Base-by-base conservation (phyloP, 2,329 filamentous ascomycete genomes). In the Hirsutella thompsonii region DNA sequence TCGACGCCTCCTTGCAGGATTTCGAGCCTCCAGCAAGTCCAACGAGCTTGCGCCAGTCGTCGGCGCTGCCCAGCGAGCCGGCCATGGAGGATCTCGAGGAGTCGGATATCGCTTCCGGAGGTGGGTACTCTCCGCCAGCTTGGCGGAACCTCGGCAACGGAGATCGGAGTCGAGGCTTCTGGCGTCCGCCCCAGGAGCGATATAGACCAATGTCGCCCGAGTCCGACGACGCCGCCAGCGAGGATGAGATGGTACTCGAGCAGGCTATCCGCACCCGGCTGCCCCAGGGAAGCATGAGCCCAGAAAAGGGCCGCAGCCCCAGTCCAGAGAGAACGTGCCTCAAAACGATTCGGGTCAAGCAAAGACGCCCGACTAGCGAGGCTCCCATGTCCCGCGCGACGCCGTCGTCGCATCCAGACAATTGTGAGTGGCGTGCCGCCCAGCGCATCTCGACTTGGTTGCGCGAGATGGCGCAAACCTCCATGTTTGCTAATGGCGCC, bases 131-230 rank as follows among this genome's bases (percentile, higher is more conserved):
- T 53, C 74, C 74, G 42, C 74, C 74, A 47, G 74, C 74, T 37
- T 78, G 74, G 74, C 67, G 70, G 54, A 71, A 72, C 49, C 70
- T 76, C 59, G 69, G 66, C 63, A 76, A 75, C 67, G 74, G 72
- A 51, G 66, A 68, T 49, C 66, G 69, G 54, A 74, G 67, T 57
- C 72, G 65, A 52, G 72, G 72, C 47, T 77, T 79, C 55, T 79
- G 81, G 70, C 70, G 28, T 41, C 44, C 44, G 16, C 45, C 38
- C 19, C 43, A 37, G 9, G 32, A 42, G 16, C 39, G 34, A 23
- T 39, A 37, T 36, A 47, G 44, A 8, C 33, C 20, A 11, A 21
- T 34, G 13, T 44, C 43, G 16, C 46, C 40, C 28, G 59, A 56
- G 19, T 58, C 61, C 39, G 62, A 57, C 40, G 42, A 44, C 30